Base-by-base conservation (phyloP, 2,329 filamentous ascomycete species). In the Exophiala spinifera region DNA sequence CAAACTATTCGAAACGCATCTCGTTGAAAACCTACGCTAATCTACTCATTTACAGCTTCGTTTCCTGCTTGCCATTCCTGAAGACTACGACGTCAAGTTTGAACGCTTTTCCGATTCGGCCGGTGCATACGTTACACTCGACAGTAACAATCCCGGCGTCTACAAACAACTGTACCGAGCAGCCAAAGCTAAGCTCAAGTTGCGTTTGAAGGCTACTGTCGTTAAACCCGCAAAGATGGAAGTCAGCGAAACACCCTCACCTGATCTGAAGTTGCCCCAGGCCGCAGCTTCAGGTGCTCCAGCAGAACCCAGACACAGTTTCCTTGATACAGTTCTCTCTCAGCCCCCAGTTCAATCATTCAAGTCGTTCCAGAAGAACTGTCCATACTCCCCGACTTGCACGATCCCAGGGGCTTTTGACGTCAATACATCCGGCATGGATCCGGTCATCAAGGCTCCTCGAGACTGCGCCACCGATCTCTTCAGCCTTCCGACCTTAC, bases 161-260 rank as follows among this genome's bases (percentile, higher is more conserved):
- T 99, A 96, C 80, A 97, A 96, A 79, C 94, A 96, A 70, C 86
- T 99, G 39, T 92, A 94, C 70, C 87, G 94, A 66, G 94, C 94
- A 63, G 94, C 94, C 61, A 99, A 96, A 78, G 94, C 94, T 34
- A 99, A 99, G 80, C 85, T 91, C 62, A 99, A 97, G 85, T 85
- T 99, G 64, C 91, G 94, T 73, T 82, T 99, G 56, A 89, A 85
- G 63, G 86, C 88, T 34, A 86, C 82, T 14, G 66, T 79, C 31
- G 69, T 73, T 49, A 64, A 70, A 19, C 55, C 61, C 40, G 50
- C 51, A 43, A 45, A 60, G 33, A 46, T 56, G 14, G 51, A 64
- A 20, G 52, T 58, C 36, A 36, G 31, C 13, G 43, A 53, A 10
- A 33, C 53, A 17, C 20, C 46, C 19, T n/a, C 34, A 14, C 45